Base-by-base conservation (phyloP, 2,329 filamentous ascomycete genomes). In the Colletotrichum tropicale region DNA sequence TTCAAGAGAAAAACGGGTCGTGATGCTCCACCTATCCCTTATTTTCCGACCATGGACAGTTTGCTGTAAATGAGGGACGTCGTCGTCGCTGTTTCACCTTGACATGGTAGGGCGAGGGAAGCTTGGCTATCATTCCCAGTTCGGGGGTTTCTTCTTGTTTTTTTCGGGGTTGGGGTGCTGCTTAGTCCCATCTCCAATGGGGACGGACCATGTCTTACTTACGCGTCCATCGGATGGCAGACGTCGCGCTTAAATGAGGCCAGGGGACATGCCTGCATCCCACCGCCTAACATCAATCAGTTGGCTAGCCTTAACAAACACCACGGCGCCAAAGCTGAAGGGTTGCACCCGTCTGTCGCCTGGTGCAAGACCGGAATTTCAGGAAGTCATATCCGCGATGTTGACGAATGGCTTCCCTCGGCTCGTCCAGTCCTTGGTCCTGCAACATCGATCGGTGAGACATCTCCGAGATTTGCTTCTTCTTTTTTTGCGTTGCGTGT, bases 231-330 rank as follows among this genome's bases (percentile, higher is more conserved):
- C 58, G 24, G 64, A 73, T 68, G 34, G 43, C 48, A 65, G 32
- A 69, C 36, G 70, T 74, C 58, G 65, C 70, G 70, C 28, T 58
- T 76, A 76, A 65, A 76, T 65, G 70, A 75, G 34, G 64, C 56
- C 73, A 75, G 70, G 73, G 70, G 26, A n/a, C 26, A 75, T 75
- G 70, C 73, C 43, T 68, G 64, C 62, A 24, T 55, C 30, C 43
- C n/a, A 52, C 43, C n/a, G 10, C 43, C 43, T 13, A 21, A 52
- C 7, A 6, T n/a, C 36, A 30, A 26, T 5, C 32, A 38, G 21
- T 28, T 16, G n/a, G 16, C 32, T 58, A 73, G 64, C 73, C 62
- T 64, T 64, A 36, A 64, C 60, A 52, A 70, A 70, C 56, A 67
- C 48, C 60, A 18, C 15, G 34, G 10, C 28, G 67, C 26, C 60